These are phyloP conservation scores for Calocybe cyanea DNA, from an alignment of 768 basidiomycete species.

Conservation along the genomic window DNA sequence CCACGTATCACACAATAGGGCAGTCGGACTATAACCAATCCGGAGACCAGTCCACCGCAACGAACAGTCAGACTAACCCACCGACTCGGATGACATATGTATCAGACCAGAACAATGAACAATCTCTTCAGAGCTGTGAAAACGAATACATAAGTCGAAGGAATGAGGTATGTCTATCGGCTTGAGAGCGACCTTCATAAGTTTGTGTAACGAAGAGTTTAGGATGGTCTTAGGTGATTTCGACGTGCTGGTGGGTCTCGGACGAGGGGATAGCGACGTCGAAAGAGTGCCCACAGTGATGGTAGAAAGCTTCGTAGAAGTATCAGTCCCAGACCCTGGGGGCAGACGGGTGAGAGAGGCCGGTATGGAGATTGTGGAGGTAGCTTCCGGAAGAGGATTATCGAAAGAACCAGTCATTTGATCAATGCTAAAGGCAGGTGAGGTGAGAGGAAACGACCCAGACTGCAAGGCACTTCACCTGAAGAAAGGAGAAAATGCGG, in stretches of 20 bases:
- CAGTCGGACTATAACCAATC: too few species aligned
- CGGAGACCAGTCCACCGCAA: too few species aligned
- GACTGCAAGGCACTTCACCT: slow-evolving; percentile 31
- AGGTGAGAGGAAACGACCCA: background rate
- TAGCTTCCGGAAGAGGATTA: slow-evolving; percentile 45
- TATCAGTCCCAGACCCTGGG: slow-evolving; percentile 25
- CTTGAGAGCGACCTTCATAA: too few species aligned
- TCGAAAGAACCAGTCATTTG: slow-evolving; percentile 60
- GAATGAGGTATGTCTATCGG: too few species aligned
- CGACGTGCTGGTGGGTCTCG: slow-evolving; percentile 2
- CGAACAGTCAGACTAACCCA: too few species aligned
- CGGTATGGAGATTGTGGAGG: slow-evolving; percentile 38
- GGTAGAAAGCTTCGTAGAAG: slow-evolving; percentile 35
- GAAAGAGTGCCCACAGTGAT: slow-evolving; percentile 34
- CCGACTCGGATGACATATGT: too few species aligned
- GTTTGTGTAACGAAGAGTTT: too few species aligned
- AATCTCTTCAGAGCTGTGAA: too few species aligned
- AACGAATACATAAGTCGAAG: too few species aligned
- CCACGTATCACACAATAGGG: too few species aligned
- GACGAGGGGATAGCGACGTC: slow-evolving; percentile 19
- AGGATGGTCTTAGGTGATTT: too few species aligned
- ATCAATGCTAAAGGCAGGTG: slow-evolving; percentile 37
- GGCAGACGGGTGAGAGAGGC: slow-evolving; percentile 32
- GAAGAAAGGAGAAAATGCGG: slow-evolving; percentile 53
- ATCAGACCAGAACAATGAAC: too few species aligned